Percentiles rank a stretch among this genome's conserved stretches.
Evolutionary conservation across 2,329 filamentous ascomycete genomes (phyloP).

Genomic region (Colletotrichum tropicale): DNA sequence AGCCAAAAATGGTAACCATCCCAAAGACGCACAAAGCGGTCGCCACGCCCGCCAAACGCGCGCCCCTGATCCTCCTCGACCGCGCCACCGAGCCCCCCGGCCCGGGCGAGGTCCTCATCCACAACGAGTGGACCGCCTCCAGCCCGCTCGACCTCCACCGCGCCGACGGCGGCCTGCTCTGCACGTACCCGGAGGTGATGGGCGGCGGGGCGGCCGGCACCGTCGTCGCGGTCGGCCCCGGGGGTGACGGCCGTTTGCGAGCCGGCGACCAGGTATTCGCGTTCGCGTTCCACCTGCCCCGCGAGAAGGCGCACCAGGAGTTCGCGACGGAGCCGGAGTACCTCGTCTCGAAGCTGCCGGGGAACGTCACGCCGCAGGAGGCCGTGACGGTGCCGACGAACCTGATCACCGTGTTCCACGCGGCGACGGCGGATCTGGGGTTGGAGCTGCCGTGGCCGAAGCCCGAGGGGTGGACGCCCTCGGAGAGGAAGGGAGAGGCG

Average conservation of each 20-base stretch:
- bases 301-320: constrained; percentile 59
- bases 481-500: constrained; percentile 30
- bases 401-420: constrained; percentile 64
- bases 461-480: constrained; percentile 40
- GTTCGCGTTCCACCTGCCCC: constrained; percentile 52
- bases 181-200: constrained; percentile 53
- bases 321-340: constrained; percentile 57
- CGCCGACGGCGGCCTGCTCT: constrained; percentile 62
- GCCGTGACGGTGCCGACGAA: constrained; percentile 62
- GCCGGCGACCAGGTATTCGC: constrained; percentile 62
- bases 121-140: constrained; percentile 64
- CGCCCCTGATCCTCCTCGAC: constrained; percentile 26
- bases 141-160: constrained; percentile 67
- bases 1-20: constrained; percentile 10
- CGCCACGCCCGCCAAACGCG: constrained; percentile 22
- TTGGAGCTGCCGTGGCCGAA: constrained; percentile 63
- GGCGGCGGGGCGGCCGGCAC: constrained; percentile 57
- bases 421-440: constrained; percentile 51
- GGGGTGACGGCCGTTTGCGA: constrained; percentile 30
- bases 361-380: constrained; percentile 42
- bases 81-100: constrained; percentile 33
- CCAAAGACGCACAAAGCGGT: constrained; percentile 30
- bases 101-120: constrained; percentile 56
- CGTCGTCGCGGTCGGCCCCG: constrained; percentile 53
- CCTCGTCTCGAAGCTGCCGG: constrained; percentile 50